phyloP scores from a whole-genome alignment of 176 grass and related monocot species.

The Musa itinerans region DNA sequence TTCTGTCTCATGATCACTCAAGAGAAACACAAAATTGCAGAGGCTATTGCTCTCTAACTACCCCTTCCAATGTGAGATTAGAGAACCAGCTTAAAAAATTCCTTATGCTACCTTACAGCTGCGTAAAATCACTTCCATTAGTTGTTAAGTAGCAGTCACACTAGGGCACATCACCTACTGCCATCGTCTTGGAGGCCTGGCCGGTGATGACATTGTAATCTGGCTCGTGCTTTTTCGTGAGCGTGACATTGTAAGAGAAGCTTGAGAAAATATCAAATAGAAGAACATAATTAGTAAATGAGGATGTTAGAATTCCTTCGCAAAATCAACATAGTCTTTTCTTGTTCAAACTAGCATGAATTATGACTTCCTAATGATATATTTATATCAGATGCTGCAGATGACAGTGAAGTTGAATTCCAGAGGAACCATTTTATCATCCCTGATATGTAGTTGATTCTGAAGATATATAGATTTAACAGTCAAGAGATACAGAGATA shows the following conservation, averaged over 20 bases:
- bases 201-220: background rate
- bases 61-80: background rate
- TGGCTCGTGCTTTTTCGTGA: background rate
- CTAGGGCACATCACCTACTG: background rate
- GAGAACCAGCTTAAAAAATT: background rate
- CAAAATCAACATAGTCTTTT: too few relatives aligned
- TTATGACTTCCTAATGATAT: background rate
- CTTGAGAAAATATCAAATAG: too few relatives aligned
- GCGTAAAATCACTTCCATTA: background rate
- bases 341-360: background rate
- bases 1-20: background rate
- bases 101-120: background rate
- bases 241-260: background rate
- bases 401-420: background rate
- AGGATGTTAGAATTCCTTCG: too few relatives aligned
- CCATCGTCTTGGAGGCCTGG: background rate
- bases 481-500: background rate
- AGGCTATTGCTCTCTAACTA: background rate
- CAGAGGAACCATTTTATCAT: background rate
- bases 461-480: background rate
- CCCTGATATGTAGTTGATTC: background rate
- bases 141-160: background rate
- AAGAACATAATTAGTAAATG: too few relatives aligned
- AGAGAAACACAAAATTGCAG: background rate
- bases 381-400: background rate